Percentiles rank a stretch among this genome's conserved stretches.
phyloP scores from a whole-genome alignment of 345 rosid genomes.

The Populus ilicifolia region DNA sequence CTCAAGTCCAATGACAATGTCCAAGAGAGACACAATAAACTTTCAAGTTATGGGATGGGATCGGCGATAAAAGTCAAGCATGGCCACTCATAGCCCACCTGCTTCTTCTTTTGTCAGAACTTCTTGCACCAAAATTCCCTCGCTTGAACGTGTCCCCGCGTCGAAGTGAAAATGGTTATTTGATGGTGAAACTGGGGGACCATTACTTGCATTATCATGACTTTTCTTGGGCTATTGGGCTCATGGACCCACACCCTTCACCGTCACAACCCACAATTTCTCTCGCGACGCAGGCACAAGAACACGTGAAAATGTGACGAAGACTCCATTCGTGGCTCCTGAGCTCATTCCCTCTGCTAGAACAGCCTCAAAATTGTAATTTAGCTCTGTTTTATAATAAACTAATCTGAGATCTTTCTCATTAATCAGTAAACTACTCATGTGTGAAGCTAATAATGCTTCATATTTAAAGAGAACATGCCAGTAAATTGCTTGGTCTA shows the following conservation, averaged over 20 bases:
- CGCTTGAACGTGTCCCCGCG: not conserved
- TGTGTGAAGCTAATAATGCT: not conserved
- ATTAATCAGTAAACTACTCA: not conserved
- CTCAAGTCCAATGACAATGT: too few relatives aligned
- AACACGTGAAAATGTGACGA: not conserved
- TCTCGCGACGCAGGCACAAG: not conserved
- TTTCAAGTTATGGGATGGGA: too few relatives aligned
- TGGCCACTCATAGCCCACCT: not conserved
- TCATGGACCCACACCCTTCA: conserved; percentile 5
- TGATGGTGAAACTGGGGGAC: not conserved
- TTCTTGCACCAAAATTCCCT: not conserved
- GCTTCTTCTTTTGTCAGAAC: too few relatives aligned
- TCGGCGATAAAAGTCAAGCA: not conserved
- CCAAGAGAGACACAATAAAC: too few relatives aligned
- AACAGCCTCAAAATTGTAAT: not conserved
- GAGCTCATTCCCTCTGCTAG: not conserved
- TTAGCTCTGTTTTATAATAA: not conserved
- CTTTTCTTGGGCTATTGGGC: not conserved
- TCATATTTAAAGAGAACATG: not conserved
- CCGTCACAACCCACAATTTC: not conserved
- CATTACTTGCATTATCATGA: not conserved
- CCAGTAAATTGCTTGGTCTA: not conserved
- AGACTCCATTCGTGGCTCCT: too few relatives aligned
- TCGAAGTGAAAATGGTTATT: not conserved
- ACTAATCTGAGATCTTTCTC: not conserved